Percentiles rank a stretch among this genome's conserved stretches.
Evolutionary conservation across 2,329 filamentous ascomycete species (phyloP).

Genomic region (Penicillium paneum): DNA sequence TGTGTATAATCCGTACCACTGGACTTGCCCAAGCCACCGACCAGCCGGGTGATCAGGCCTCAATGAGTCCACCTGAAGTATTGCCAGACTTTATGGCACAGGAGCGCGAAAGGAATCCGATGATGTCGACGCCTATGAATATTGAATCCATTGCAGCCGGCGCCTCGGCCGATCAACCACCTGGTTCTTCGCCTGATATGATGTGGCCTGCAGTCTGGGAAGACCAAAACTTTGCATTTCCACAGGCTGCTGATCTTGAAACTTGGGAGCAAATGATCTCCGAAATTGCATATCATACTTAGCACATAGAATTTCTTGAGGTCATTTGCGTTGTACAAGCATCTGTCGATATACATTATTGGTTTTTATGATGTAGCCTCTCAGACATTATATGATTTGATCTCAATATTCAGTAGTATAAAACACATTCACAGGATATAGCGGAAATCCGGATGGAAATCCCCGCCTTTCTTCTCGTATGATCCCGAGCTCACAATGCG

Average conservation of each 20-base stretch:
- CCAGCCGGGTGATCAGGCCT: background rate
- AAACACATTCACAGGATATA: slow-evolving; percentile 8
- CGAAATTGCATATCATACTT: slow-evolving; percentile 13
- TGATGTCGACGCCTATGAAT: background rate
- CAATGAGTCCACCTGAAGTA: background rate
- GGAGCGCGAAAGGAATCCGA: background rate
- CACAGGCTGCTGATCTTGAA: slow-evolving; percentile 10
- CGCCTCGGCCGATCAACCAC: background rate
- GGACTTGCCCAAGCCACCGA: slow-evolving; percentile 2
- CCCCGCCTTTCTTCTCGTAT: slow-evolving; percentile 14
- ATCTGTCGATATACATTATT: background rate
- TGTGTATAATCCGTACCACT: slow-evolving; percentile 34
- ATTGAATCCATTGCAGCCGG: background rate
- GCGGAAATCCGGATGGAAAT: slow-evolving; percentile 14
- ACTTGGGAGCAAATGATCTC: slow-evolving; percentile 17
- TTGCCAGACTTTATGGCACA: slow-evolving; percentile 3
- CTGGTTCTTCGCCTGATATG: slow-evolving; percentile 7
- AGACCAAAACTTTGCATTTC: slow-evolving; percentile 13
- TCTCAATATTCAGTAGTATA: background rate
- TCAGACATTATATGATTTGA: background rate
- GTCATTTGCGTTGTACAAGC: background rate
- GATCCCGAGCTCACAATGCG: slow-evolving; percentile 6
- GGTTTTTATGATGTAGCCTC: background rate
- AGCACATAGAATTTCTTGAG: background rate
- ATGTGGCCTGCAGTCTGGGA: slow-evolving; percentile 13